Evolutionary conservation across 2,329 filamentous ascomycete species (phyloP), one percentile per base, ranked within the genome.

Genomic region (Nemania sp.): DNA sequence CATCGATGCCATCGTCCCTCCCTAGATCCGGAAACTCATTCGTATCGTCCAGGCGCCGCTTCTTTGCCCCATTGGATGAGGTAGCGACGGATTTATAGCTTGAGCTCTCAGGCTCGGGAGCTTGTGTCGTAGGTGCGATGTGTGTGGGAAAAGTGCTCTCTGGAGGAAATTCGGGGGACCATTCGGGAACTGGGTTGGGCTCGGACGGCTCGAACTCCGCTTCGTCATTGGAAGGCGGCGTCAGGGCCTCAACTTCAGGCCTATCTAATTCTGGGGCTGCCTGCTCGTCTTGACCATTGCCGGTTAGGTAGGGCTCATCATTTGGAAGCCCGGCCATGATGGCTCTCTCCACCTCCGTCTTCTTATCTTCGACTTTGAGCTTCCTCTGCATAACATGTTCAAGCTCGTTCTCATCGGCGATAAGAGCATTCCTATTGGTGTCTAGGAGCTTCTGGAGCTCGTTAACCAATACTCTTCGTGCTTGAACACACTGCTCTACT

Each of bases 401-500:
- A n/a, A 85, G 76, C 30, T 87, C 79, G 4, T 78, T 73, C 64
- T 91, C 84, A 53, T 99, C 93, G 14, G 80, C 79, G 1, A 80
- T 78, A 3, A 97, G 75, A 30, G 86, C 86, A 2, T 79, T 74
- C 44, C 86, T 86, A 70, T 93, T 91, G 22, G 82, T 81, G 49
- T 88, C 84, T 1, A 97, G 78, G 11, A 97, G 78, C 67, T 89
- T 91, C 73, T 97, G 91, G 5, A 99, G 77, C 1, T 86, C 91
- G 23, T 82, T 80, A 31, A 97, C 86, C 23, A 99, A 80, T 8
- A 84, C 82, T 61, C 84, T 83, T 12, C 94, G 86, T 2, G 91
- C 90, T 68, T 93, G 92, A 68, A 99, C 90, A 62, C 89, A 90
- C 65, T 96, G 91, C 2, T 89, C 86, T 1, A 97, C 89, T 0